Evolutionary conservation across 192 early-diverging fungal species (phyloP).

Genomic region (Allomyces macrogynus): DNA sequence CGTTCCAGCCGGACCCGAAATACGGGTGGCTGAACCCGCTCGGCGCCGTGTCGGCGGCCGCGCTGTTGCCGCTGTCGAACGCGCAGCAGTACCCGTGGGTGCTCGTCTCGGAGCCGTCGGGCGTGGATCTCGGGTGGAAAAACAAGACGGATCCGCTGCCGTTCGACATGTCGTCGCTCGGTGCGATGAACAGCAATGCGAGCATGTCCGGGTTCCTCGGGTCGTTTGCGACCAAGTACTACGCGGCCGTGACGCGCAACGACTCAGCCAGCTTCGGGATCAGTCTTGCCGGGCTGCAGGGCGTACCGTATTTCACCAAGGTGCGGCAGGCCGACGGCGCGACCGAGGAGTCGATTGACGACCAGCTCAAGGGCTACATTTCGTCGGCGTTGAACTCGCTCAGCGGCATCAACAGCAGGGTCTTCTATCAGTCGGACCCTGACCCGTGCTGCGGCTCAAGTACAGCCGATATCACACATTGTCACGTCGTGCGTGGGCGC

Average conservation of each 20-base stretch:
- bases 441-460: not conserved
- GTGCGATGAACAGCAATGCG: slow-evolving; percentile 1
- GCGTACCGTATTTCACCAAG: slow-evolving; percentile 21
- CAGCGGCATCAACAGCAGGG: slow-evolving; percentile 20
- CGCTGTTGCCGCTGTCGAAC: slow-evolving; percentile 11
- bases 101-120: slow-evolving; percentile 10
- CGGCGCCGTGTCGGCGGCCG: slow-evolving; percentile 13
- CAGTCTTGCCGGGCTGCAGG: slow-evolving; percentile 9
- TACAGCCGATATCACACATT: not conserved
- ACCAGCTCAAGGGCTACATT: slow-evolving; percentile 18
- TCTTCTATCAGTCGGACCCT: slow-evolving; percentile 8
- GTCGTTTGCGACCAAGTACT: slow-evolving; percentile 17
- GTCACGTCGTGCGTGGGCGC: not conserved
- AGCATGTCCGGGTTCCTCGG: slow-evolving; percentile 10
- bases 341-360: slow-evolving; percentile 14
- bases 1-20: slow-evolving; percentile 10
- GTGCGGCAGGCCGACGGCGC: slow-evolving; percentile 1
- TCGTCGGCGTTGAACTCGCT: slow-evolving; percentile 14
- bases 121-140: slow-evolving; percentile 16
- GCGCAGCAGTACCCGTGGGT: slow-evolving; percentile 17
- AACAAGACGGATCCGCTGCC: slow-evolving; percentile 11
- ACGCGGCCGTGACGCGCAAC: slow-evolving; percentile 9
- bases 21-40: slow-evolving; percentile 16
- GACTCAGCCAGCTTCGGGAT: slow-evolving; percentile 3
- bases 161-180: slow-evolving; percentile 4